Percentiles rank a stretch among this genome's conserved stretches.
These are phyloP conservation scores for Pythium aristosporum DNA, from an alignment of 352 stramenopile genomes.

Conservation along the genomic window DNA sequence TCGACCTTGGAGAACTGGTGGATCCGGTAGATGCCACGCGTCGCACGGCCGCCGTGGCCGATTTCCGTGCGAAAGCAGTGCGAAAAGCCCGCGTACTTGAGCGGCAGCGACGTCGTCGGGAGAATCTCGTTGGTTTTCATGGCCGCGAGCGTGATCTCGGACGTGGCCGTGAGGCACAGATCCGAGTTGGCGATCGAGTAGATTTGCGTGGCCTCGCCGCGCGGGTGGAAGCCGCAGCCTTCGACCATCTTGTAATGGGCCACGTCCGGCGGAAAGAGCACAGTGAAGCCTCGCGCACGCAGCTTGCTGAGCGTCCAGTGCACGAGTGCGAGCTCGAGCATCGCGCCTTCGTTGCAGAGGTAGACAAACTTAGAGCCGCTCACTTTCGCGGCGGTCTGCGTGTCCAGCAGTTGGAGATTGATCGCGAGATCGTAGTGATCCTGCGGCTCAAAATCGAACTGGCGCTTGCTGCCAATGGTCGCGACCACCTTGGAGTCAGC, in stretches of 20 bases:
- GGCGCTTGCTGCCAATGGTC: constrained; percentile 52
- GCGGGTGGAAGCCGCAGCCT: constrained; percentile 83
- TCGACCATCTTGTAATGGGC: constrained; percentile 83
- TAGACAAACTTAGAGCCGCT: constrained; percentile 84
- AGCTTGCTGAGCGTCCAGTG: constrained; percentile 80
- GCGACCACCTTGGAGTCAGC: constrained; percentile 51
- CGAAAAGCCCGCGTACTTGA: constrained; percentile 80
- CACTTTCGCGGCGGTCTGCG: constrained; percentile 59
- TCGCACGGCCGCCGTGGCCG: constrained; percentile 69
- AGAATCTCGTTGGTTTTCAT: constrained; percentile 80
- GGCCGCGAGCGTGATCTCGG: constrained; percentile 83
- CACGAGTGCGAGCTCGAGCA: constrained; percentile 86
- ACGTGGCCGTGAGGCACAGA: constrained; percentile 80
- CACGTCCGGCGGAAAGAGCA: constrained; percentile 80
- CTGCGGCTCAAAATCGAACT: constrained; percentile 59
- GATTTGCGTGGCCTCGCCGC: constrained; percentile 84
- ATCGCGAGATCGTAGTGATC: constrained; percentile 75
- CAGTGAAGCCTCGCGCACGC: constrained; percentile 63
- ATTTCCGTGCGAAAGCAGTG: constrained; percentile 90
- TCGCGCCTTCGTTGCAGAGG: constrained; percentile 83
- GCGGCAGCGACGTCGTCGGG: constrained; percentile 46
- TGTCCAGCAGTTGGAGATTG: constrained; percentile 74
- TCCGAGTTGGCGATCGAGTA: constrained; percentile 86
- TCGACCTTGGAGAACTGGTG: constrained; percentile 91
- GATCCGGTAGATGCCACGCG: constrained; percentile 84